Evolutionary conservation across 2,329 filamentous ascomycete genomes (phyloP), one percentile per base, ranked within the genome.

Genomic region (Taxawa tesnikishii): DNA sequence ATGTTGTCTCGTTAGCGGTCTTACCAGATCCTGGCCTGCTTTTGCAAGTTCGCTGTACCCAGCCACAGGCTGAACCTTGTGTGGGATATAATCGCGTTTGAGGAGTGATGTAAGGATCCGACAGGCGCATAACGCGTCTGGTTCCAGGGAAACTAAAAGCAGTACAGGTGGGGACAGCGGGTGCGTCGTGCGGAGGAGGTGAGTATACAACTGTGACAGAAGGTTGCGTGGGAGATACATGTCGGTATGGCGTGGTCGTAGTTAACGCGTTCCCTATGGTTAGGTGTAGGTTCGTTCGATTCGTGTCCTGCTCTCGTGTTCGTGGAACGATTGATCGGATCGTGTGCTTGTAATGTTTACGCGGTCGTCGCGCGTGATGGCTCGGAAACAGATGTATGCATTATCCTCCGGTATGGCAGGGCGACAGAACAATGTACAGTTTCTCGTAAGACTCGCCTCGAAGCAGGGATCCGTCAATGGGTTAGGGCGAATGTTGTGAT

Each of bases 141-240:
- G 85, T 51, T 94, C 88, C 53, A 96, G 81, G 21, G 88, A 83
- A 42, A 87, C 87, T 35, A 98, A 80, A 41, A 98, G 75, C 15
- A 96, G 70, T 33, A 96, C 84, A 1, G 87, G 87, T 24, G 88
- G 82, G 12, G 85, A 90, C 31, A 88, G 74, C n/a, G 87, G 80
- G 53, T 94, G 83, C 43, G 87, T 79, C 27, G 82, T 81, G 56
- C 73, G 75, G 56, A 92, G 75, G 35, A 98, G 80, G 58, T 94
- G 82, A 38, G 73, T 72, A 66, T 98, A 98, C 48, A 96, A 76
- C 48, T 88, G 87, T 30, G 85, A 83, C 53, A 96, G 81, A 42
- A 94, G 70, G 43, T 74, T 72, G 43, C 90, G 83, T 50, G 88
- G 90, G 42, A 98, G 79, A 77, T 94, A 93, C 90, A 98, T 98